phyloP scores from a whole-genome alignment of 1,284 basidiomycete genomes.

The Earliella scabrosa region DNA sequence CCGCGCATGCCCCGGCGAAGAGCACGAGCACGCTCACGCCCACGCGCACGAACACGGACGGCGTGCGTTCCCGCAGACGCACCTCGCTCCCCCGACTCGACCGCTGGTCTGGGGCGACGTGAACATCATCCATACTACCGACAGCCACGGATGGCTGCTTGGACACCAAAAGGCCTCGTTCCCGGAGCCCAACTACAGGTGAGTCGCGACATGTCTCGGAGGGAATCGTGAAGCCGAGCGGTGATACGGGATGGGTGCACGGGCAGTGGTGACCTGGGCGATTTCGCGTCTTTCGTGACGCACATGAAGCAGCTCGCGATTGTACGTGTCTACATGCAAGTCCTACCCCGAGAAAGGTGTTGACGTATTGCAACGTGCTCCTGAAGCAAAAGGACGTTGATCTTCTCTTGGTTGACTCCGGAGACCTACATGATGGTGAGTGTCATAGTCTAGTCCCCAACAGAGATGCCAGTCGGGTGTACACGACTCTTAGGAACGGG shows the following conservation, averaged over 20 bases:
- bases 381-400: slow-evolving; percentile 71
- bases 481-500: slow-evolving; percentile 60
- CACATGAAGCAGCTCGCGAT: slow-evolving; percentile 81
- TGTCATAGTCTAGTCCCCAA: too few species aligned
- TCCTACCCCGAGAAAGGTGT: neutral
- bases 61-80: slow-evolving; percentile 47
- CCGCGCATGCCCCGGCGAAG: slow-evolving; percentile 31
- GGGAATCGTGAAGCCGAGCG: neutral
- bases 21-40: slow-evolving; percentile 31
- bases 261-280: slow-evolving; percentile 72
- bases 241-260: neutral
- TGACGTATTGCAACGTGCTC: neutral
- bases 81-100: slow-evolving; percentile 57
- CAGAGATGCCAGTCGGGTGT: neutral
- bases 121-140: slow-evolving; percentile 82
- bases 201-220: slow-evolving; percentile 15
- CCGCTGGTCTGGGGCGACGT: slow-evolving; percentile 79
- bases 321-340: slow-evolving; percentile 24
- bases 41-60: slow-evolving; percentile 44
- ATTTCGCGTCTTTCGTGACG: slow-evolving; percentile 79
- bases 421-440: slow-evolving; percentile 81
- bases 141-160: slow-evolving; percentile 81
- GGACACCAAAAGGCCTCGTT: slow-evolving; percentile 72
- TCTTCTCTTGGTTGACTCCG: slow-evolving; percentile 72
- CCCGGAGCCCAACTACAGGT: slow-evolving; percentile 80